These are phyloP conservation scores for Pseudocercospora pini-densiflorae DNA, from an alignment of 2,329 filamentous ascomycete species.

Conservation along the genomic window DNA sequence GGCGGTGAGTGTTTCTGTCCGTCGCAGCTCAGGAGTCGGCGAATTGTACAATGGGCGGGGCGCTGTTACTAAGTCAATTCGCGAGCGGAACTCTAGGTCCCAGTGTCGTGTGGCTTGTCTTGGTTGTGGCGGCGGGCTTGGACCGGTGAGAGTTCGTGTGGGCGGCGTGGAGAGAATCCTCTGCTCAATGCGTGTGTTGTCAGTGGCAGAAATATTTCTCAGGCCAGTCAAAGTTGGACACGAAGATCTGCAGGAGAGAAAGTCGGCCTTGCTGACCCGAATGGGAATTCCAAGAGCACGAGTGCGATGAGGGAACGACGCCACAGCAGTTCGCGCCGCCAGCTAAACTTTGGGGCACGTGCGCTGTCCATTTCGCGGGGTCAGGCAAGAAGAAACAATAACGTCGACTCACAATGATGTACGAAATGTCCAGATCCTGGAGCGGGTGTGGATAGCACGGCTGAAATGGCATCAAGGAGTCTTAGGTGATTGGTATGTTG, in stretches of 20 bases:
- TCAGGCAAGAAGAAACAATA: not conserved
- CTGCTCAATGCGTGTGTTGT: not conserved
- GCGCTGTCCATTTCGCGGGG: not conserved
- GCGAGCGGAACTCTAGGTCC: not conserved
- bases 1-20: not conserved
- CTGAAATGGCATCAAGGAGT: not conserved
- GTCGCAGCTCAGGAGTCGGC: constrained; percentile 4
- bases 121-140: not conserved
- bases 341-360: not conserved
- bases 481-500: not conserved
- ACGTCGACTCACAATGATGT: not conserved
- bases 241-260: not conserved
- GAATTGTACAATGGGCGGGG: constrained; percentile 15
- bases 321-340: not conserved
- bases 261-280: constrained; percentile 6
- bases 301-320: not conserved
- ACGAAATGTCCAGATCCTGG: not conserved
- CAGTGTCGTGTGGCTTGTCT: not conserved
- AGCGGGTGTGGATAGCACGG: not conserved
- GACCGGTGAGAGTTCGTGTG: not conserved
- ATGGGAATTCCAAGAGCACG: not conserved
- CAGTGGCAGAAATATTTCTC: not conserved
- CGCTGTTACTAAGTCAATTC: constrained; percentile 5
- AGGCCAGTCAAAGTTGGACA: constrained; percentile 1
- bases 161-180: not conserved